Conservation (phyloP, 805 yeast species). For the Pachysolen tannophilus region DNA sequence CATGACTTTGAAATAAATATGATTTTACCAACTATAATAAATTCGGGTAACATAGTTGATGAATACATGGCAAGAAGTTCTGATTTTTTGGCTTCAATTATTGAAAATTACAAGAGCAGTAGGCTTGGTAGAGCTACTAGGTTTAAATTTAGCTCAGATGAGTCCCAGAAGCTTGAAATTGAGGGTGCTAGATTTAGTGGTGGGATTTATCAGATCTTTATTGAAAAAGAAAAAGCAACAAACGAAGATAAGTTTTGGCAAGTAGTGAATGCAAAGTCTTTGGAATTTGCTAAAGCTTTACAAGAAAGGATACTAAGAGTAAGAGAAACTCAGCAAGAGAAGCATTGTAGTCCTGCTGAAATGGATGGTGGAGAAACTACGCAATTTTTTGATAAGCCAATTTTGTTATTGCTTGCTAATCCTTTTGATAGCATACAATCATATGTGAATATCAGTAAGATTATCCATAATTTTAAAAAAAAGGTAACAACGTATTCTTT, state of each 20-base stretch:
- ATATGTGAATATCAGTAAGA: conserved; percentile 34
- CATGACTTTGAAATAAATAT: conserved; percentile 48
- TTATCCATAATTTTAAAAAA: conserved; percentile 38
- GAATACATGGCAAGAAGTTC: conserved; percentile 21
- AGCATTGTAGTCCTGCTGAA: no score
- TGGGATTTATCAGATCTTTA: conserved; percentile 3
- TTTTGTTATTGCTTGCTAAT: conserved; percentile 43
- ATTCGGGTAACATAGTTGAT: conserved; percentile 13
- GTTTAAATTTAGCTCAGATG: conserved; percentile 4
- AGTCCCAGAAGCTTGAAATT: background rate
- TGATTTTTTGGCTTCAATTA: conserved; percentile 31
- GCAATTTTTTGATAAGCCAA: conserved; percentile 32
- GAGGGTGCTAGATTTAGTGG: background rate
- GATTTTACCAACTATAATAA: conserved; percentile 21
- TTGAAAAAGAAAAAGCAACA: background rate
- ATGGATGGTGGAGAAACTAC: background rate
- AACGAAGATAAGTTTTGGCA: conserved; percentile 2
- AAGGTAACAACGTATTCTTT: conserved; percentile 14
- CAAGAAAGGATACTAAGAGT: conserved; percentile 7
- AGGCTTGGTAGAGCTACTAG: conserved; percentile 33
- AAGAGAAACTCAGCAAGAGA: no score
- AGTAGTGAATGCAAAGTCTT: background rate
- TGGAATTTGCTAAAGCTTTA: background rate
- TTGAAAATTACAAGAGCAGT: conserved; percentile 36
- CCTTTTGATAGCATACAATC: conserved; percentile 35